Percentiles rank a stretch among this genome's conserved stretches.
Conservation (phyloP, 352 stramenopile species). For the Pythium phragmiticola region DNA sequence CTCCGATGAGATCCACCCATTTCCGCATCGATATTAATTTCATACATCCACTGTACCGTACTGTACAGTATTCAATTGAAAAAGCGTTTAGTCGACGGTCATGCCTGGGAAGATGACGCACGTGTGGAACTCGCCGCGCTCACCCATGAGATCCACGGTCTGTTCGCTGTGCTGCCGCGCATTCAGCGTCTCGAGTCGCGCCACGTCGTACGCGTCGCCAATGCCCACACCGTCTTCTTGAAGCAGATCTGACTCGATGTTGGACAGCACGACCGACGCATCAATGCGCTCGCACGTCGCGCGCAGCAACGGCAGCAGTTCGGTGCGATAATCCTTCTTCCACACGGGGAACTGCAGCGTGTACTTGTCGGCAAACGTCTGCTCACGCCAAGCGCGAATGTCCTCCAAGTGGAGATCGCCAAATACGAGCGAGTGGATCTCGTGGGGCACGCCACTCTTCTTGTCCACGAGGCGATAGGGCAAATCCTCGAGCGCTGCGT, state of each 20-base stretch:
- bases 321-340: constrained; percentile 53
- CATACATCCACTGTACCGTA: no score
- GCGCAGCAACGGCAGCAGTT: constrained; percentile 70
- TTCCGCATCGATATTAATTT: no score
- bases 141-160: constrained; percentile 81
- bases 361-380: constrained; percentile 52
- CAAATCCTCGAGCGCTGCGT: constrained; percentile 32
- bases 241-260: constrained; percentile 36
- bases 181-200: constrained; percentile 34
- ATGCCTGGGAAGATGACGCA: constrained; percentile 74
- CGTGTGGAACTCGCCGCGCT: constrained; percentile 90
- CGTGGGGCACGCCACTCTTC: constrained; percentile 14
- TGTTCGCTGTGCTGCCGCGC: constrained; percentile 3
- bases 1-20: no score
- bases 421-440: constrained; percentile 66
- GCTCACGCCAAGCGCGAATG: constrained; percentile 79
- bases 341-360: constrained; percentile 77
- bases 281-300: constrained; percentile 44
- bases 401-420: constrained; percentile 89
- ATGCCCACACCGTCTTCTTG: constrained; percentile 28
- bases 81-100: constrained; percentile 22
- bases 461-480: constrained; percentile 24
- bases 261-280: constrained; percentile 53
- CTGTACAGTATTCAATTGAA: no score
- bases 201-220: constrained; percentile 43